These are phyloP conservation scores for Phoenix dactylifera DNA, from an alignment of 176 grass and related monocot genomes.

Conservation along the genomic window DNA sequence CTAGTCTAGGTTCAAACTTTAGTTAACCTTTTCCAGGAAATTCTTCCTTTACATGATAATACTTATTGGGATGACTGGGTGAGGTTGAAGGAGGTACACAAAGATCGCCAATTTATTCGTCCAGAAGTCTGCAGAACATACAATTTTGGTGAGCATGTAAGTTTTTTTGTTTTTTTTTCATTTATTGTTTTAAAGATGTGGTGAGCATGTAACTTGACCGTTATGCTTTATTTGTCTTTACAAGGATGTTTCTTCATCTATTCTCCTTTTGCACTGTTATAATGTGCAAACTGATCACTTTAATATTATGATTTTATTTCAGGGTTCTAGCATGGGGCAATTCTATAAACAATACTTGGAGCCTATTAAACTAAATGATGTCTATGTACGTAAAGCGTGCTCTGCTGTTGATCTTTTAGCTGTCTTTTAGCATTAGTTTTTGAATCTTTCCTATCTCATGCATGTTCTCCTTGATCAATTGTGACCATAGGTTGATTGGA, in stretches of 20 bases:
- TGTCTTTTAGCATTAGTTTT: slow-evolving; percentile 6
- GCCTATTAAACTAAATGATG: too few species aligned
- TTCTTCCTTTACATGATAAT: slow-evolving; percentile 75
- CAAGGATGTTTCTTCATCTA: too few species aligned
- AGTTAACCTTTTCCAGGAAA: slow-evolving; percentile 8
- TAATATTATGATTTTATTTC: too few species aligned
- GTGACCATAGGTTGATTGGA: slow-evolving; percentile 79
- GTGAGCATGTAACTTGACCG: too few species aligned
- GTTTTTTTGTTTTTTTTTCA: slow-evolving; percentile 1
- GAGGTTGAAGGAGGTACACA: slow-evolving; percentile 86
- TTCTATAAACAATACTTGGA: too few species aligned
- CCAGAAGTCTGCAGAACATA: slow-evolving; percentile 97
- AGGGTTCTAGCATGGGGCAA: too few species aligned
- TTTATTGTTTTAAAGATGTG: too few species aligned
- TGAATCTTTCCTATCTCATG: slow-evolving; percentile 7
- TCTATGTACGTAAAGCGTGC: too few species aligned
- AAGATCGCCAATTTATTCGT: slow-evolving; percentile 76
- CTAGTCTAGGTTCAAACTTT: too few species aligned
- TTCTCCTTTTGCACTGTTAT: too few species aligned
- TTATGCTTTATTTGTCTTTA: too few species aligned
- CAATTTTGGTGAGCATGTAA: slow-evolving; percentile 97
- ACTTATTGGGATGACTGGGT: slow-evolving; percentile 99
- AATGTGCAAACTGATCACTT: too few species aligned
- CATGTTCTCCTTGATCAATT: slow-evolving; percentile 3
- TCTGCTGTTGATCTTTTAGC: not conserved